Conservation (phyloP, 2,329 filamentous ascomycete genomes). For the Hortaea werneckii region DNA sequence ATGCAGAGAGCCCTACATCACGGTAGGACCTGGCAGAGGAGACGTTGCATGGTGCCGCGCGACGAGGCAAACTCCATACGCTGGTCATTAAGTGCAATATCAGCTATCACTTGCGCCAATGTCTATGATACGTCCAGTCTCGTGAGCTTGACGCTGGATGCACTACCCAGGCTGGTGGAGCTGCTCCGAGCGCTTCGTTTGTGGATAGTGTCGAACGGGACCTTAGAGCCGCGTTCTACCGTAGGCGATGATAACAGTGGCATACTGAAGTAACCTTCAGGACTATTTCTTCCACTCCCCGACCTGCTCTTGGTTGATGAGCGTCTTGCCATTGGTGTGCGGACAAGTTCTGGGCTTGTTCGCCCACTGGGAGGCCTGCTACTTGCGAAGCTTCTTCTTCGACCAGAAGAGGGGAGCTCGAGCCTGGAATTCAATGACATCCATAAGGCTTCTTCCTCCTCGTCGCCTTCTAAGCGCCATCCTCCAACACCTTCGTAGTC, state of each 20-base stretch:
- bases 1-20: too few species aligned
- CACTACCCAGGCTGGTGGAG: neutral
- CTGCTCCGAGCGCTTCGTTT: neutral
- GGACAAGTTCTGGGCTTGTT: constrained; percentile 26
- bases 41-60: too few species aligned
- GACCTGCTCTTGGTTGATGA: constrained; percentile 1
- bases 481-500: constrained; percentile 38
- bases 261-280: constrained; percentile 16
- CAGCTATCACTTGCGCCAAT: too few species aligned
- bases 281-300: constrained; percentile 12
- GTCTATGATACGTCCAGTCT: too few species aligned
- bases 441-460: constrained; percentile 33
- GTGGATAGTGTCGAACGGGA: neutral
- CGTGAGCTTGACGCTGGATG: neutral
- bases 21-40: too few species aligned
- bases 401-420: constrained; percentile 24
- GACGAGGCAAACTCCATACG: too few species aligned
- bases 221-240: constrained; percentile 1
- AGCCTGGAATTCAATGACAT: constrained; percentile 29
- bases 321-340: constrained; percentile 19
- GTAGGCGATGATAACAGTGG: neutral
- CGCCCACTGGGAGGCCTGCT: constrained; percentile 20
- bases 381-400: constrained; percentile 26
- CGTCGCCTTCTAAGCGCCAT: constrained; percentile 24
- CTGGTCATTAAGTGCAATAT: too few species aligned